A percentile compares a stretch with the other conserved stretches of the same genome.
Evolutionary conservation across 129 eudicot species (phyloP).

Genomic region (Mikania micrantha): DNA sequence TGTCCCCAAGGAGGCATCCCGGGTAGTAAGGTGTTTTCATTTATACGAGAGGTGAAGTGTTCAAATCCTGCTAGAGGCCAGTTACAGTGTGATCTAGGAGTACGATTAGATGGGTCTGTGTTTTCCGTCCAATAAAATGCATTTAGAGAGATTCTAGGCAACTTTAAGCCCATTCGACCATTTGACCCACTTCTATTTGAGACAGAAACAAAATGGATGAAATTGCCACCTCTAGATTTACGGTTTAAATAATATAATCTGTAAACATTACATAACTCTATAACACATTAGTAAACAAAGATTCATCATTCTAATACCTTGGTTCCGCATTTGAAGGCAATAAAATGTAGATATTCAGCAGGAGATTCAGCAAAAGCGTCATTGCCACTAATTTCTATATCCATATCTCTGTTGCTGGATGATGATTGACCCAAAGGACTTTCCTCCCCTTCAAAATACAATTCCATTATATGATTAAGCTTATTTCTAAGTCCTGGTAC

Average conservation of each 20-base stretch:
- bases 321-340: constrained; percentile 77
- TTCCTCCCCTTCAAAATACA: constrained; percentile 54
- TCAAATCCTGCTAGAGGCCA: no score
- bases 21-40: no score
- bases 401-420: constrained; percentile 61
- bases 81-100: no score
- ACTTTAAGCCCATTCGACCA: neutral
- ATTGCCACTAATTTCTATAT: constrained; percentile 47
- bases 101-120: no score
- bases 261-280: neutral
- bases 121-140: no score
- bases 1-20: no score
- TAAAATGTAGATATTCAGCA: constrained; percentile 63
- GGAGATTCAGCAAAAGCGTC: constrained; percentile 53
- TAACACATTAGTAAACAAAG: neutral
- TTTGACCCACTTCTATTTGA: no score
- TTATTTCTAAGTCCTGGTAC: neutral
- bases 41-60: no score
- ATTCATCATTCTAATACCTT: constrained; percentile 50
- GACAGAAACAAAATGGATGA: neutral
- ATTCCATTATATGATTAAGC: neutral
- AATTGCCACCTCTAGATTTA: neutral
- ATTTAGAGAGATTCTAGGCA: neutral
- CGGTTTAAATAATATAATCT: neutral
- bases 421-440: constrained; percentile 47